Evolutionary conservation across 2,329 filamentous ascomycete species (phyloP), one percentile per base, ranked within the genome.

Genomic region (Pseudocercospora ulei): DNA sequence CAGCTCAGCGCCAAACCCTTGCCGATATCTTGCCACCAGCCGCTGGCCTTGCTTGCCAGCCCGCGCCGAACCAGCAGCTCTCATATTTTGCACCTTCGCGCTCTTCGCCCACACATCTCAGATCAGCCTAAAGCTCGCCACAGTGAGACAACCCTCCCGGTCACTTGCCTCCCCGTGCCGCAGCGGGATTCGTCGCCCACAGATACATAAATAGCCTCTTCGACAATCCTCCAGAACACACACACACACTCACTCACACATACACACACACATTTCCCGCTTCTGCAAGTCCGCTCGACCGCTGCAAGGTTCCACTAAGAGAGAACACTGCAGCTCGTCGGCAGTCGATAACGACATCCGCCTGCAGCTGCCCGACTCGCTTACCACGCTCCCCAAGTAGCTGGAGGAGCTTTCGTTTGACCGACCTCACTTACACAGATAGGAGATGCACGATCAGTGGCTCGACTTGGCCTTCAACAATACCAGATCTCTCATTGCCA

Each of bases 371-470:
- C 19, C 28, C 26, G 28, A 11, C 17, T 34, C 22, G 17, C 12
- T 34, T 35, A 24, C 24, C 38, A 35, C 23, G 23, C 11, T 35
- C 38, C 30, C 28, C 22, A 9, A 20, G 12, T 7, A 19, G 11
- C 17, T 20, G 38, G 30, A 40, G 29, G 13, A 16, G 23, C 34
- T 20, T 40, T n/a, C 29, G 23, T 35, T 40, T 28, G 30, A 26
- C 23, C 30, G 30, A 23, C 18, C 17, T 22, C 30, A 22, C 18
- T 33, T 13, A 33, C 18, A 33, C 18, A 33, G 30, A 22, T 22
- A 18, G 30, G 23, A 33, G 12, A 33, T 33, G 30, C 30, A 33
- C 30, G 16, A 4, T 33, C 30, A 33, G 30, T 22, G 20, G 30
- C 30, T 33, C 30, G 18, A 12, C 9, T 14, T 33, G 14, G 12